These are phyloP conservation scores for Flaveria trinervia DNA, from an alignment of 129 eudicot species.

Conservation along the genomic window DNA sequence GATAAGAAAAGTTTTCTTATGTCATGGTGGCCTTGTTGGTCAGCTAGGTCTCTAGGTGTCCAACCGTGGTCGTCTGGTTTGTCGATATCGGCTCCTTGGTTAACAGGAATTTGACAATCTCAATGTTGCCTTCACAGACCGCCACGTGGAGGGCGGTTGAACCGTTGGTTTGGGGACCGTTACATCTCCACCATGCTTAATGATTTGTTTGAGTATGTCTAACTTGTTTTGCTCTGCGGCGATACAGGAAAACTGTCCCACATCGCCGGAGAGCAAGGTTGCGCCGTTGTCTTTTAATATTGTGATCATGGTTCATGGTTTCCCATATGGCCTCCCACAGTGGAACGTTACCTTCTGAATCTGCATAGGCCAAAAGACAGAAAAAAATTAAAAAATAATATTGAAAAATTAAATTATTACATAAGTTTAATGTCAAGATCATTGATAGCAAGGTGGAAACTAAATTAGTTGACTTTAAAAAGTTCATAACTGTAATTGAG, in stretches of 20 bases:
- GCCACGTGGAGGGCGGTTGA: constrained; percentile 91
- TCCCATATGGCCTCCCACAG: constrained; percentile 83
- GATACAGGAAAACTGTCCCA: constrained; percentile 66
- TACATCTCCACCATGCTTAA: constrained; percentile 60
- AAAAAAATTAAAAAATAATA: background rate
- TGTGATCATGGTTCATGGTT: constrained; percentile 46
- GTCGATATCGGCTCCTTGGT: constrained; percentile 64
- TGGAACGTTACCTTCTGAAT: constrained; percentile 88
- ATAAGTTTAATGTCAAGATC: background rate
- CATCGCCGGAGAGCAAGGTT: constrained; percentile 55
- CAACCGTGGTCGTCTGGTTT: constrained; percentile 64
- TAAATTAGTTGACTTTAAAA: constrained; percentile 6
- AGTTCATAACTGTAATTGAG: constrained; percentile 15
- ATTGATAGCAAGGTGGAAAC: constrained; percentile 11
- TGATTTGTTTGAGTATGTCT: constrained; percentile 56
- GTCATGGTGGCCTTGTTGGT: constrained; percentile 93
- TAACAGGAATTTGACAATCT: constrained; percentile 62
- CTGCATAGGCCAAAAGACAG: constrained; percentile 43
- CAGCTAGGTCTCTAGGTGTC: constrained; percentile 87
- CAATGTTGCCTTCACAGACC: constrained; percentile 77
- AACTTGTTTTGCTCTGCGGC: constrained; percentile 75
- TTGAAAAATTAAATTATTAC: background rate
- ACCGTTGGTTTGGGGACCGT: constrained; percentile 59
- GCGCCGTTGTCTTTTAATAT: constrained; percentile 64
- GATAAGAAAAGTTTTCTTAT: constrained; percentile 56